These are phyloP conservation scores for Cordyceps farinosa DNA, from an alignment of 2,329 filamentous ascomycete species.

Conservation along the genomic window DNA sequence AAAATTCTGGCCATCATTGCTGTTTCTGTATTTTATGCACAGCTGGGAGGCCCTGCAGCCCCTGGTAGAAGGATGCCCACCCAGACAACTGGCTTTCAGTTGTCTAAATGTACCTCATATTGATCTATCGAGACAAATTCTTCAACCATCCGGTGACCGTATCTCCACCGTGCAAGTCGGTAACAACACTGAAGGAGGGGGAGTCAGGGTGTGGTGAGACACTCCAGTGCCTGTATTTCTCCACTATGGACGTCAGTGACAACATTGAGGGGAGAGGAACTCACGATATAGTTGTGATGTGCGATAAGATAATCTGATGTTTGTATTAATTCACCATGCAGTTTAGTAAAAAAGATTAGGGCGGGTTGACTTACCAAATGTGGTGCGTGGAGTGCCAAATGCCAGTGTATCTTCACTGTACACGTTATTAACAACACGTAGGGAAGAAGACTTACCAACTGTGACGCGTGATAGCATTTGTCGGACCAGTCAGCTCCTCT, in stretches of 20 bases:
- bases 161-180: background rate
- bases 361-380: too few relatives aligned
- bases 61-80: background rate
- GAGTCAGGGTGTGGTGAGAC: background rate
- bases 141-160: background rate
- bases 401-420: background rate
- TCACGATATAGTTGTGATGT: too few relatives aligned
- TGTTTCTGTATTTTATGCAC: constrained; percentile 1
- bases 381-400: too few relatives aligned
- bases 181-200: background rate
- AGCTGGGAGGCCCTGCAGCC: background rate
- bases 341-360: too few relatives aligned
- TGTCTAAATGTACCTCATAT: background rate
- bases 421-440: background rate
- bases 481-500: background rate
- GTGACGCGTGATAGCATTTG: background rate
- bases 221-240: background rate
- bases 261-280: background rate
- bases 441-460: background rate
- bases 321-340: too few relatives aligned
- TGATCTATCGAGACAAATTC: background rate
- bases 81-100: background rate
- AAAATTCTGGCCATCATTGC: constrained; percentile 5
- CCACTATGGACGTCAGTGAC: background rate
- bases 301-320: too few relatives aligned